These are phyloP conservation scores for Pulveroboletus sp. DNA, from an alignment of 768 basidiomycete species.

Conservation along the genomic window DNA sequence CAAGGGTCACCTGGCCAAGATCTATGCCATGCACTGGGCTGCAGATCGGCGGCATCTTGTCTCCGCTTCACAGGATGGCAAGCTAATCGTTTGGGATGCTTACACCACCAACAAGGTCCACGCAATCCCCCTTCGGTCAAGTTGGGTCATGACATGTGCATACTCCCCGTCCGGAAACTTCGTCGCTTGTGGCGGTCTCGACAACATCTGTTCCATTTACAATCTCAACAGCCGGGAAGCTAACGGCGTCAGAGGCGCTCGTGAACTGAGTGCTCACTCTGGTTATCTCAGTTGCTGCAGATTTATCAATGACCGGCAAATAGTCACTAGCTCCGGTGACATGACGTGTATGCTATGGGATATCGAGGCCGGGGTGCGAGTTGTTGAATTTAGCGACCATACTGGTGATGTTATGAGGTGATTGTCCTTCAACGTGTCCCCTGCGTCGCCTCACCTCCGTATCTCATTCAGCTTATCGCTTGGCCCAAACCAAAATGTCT, in stretches of 20 bases:
- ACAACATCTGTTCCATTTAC: constrained; percentile 99
- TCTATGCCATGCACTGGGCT: constrained; percentile 99
- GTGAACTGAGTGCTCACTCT: constrained; percentile 95
- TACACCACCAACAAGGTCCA: constrained; percentile 99
- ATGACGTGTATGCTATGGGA: constrained; percentile 99
- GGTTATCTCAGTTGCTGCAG: constrained; percentile 98
- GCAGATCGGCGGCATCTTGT: constrained; percentile 96
- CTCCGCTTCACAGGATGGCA: constrained; percentile 99
- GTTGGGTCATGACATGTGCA: constrained; percentile 99
- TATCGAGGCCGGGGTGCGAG: constrained; percentile 93
- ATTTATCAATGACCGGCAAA: constrained; percentile 98
- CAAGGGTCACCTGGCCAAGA: constrained; percentile 97
- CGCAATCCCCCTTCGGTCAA: constrained; percentile 94
- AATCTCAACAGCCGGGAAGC: constrained; percentile 75
- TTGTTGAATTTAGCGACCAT: constrained; percentile 99
- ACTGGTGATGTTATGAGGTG: constrained; percentile 99
- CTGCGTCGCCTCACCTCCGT: constrained; percentile 9
- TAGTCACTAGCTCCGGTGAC: constrained; percentile 95
- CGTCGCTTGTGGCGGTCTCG: constrained; percentile 97
- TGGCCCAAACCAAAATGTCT: constrained; percentile 88
- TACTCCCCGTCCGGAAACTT: constrained; percentile 96
- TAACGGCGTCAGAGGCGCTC: constrained; percentile 82
- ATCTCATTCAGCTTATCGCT: constrained; percentile 71
- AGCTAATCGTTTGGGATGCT: constrained; percentile 99
- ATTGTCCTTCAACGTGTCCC: constrained; percentile 1